A percentile compares a stretch with the other conserved stretches of the same genome.
These are phyloP conservation scores for Rhizophlyctis rosea DNA, from an alignment of 192 early-diverging fungal species.

Conservation along the genomic window DNA sequence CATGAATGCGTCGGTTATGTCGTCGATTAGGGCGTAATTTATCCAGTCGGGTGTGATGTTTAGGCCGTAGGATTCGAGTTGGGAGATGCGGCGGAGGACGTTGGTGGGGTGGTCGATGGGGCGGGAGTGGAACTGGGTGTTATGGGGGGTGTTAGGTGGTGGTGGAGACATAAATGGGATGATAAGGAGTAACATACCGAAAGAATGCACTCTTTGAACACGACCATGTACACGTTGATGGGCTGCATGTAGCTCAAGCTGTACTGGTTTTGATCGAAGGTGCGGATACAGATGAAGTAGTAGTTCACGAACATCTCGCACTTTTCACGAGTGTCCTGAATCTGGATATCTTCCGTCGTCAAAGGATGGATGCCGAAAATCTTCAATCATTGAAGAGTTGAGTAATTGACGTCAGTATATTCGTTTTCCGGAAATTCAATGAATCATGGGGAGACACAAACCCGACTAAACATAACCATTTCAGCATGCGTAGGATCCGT, in stretches of 20 bases:
- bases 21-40: constrained; percentile 93
- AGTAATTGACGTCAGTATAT: background rate
- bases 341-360: constrained; percentile 87
- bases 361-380: constrained; percentile 86
- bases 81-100: constrained; percentile 80
- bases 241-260: constrained; percentile 48
- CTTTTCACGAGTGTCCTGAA: constrained; percentile 88
- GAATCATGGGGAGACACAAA: constrained; percentile 9
- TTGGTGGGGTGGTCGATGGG: constrained; percentile 77
- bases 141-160: too few relatives aligned
- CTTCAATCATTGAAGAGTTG: too few relatives aligned
- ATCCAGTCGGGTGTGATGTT: constrained; percentile 91
- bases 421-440: too few relatives aligned
- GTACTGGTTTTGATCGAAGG: constrained; percentile 42
- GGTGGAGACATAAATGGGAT: too few relatives aligned
- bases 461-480: constrained; percentile 35
- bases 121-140: constrained; percentile 80
- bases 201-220: constrained; percentile 55
- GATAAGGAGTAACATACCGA: constrained; percentile 35
- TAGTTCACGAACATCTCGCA: constrained; percentile 90
- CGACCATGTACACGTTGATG: constrained; percentile 53
- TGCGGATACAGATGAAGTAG: constrained; percentile 86
- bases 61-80: constrained; percentile 79
- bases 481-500: constrained; percentile 42
- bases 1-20: constrained; percentile 89